Conservation (phyloP, 371 early-diverging fungal genomes). For the Mucor indicus region DNA sequence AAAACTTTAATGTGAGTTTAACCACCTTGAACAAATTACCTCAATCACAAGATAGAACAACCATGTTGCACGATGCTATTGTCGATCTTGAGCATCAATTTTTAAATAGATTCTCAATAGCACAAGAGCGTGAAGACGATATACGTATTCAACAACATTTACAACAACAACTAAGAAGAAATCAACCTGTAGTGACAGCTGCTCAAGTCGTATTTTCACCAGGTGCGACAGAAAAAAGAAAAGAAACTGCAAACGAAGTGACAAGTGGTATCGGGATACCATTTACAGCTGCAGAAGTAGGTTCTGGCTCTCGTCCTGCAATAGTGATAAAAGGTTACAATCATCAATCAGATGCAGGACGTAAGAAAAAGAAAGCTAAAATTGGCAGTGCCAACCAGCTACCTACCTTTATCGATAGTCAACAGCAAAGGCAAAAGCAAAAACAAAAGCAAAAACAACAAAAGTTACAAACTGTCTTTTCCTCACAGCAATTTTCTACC, state of each 20-base stretch:
- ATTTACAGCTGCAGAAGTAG: no score
- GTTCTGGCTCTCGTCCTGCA: background rate
- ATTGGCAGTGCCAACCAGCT: background rate
- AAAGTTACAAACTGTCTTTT: background rate
- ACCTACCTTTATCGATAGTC: background rate
- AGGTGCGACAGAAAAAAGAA: conserved; percentile 6
- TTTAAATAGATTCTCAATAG: background rate
- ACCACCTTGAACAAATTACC: conserved; percentile 12
- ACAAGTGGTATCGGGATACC: background rate
- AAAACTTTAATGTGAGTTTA: conserved; percentile 21
- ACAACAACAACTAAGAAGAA: background rate
- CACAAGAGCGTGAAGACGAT: conserved; percentile 9
- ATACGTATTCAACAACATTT: background rate
- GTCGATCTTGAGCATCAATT: conserved; percentile 11
- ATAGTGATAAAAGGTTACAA: conserved; percentile 1
- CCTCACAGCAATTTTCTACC: background rate
- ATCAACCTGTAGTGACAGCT: background rate
- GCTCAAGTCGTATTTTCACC: conserved; percentile 5
- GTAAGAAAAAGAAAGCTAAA: conserved; percentile 2
- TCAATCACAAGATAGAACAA: conserved; percentile 1
- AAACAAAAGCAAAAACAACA: background rate
- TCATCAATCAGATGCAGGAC: background rate
- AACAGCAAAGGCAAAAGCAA: background rate
- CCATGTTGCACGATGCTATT: conserved; percentile 8
- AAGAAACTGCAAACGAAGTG: background rate